Evolutionary conservation across 179 eudicot genomes (phyloP), one percentile per base, ranked within the genome.

Genomic region (Silene vulgaris): DNA sequence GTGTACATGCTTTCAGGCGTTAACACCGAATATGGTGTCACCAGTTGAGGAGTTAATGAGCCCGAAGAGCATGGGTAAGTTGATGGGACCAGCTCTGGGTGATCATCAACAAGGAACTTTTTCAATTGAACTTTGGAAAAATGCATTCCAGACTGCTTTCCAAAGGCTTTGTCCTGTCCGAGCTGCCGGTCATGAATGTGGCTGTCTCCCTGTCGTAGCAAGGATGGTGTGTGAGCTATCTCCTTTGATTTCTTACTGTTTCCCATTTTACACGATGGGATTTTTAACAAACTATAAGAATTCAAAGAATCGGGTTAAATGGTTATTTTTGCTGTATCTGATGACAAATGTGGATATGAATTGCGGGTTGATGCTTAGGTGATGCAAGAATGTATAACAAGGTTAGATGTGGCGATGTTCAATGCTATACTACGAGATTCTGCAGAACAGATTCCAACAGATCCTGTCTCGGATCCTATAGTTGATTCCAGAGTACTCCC

Each of bases 321-420:
- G 12, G 48, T 40, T 40, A 8, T 8, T 40, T 40, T 8, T 40
- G 48, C 48, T 40, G 48, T 40, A 40, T 40, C 48, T 29, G 67
- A 6, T 67, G 26, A n/a, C 19, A 67, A 70, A 52, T 17, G 9
- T 21, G 29, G 65, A 73, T 62, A 4, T 64, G 16, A n/a, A 71
- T 8, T 62, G 2, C 21, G 26, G 65, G 19, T 59, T 59, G 28
- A 60, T 81, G 72, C 7, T 71, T 78, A 94, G 98, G 98, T 90
- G 69, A 90, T 94, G 96, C 91, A 87, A 70, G 94, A 92, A 78
- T 91, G 97, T 78, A 80, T 86, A 72, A 81, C 86, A 45, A 87
- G 98, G 80, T 87, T 92, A 72, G 98, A 94, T 80, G 94, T 92
- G 73, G 97, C 98, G 77, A 94, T 94, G 94, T 94, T 94, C 80